phyloP scores from a whole-genome alignment of 2,329 filamentous ascomycete species.

The Scleromitrula shiraiana region DNA sequence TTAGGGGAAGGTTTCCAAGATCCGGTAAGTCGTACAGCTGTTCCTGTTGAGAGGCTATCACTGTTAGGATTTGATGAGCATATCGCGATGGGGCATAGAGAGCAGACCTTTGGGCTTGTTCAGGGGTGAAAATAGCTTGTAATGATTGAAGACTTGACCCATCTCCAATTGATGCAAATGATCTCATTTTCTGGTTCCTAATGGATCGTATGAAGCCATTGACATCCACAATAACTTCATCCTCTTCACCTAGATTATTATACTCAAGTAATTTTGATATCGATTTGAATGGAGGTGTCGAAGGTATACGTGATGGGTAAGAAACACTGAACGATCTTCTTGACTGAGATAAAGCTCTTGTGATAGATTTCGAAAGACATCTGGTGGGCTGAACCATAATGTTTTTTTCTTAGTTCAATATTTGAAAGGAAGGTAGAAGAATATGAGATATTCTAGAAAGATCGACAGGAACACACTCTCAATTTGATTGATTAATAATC shows the following conservation, averaged over 20 bases:
- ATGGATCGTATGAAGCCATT: conserved; percentile 79
- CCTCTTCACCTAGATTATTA: conserved; percentile 30
- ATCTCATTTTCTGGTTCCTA: conserved; percentile 73
- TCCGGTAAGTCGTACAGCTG: conserved; percentile 70
- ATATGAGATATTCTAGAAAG: not conserved
- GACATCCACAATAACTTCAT: conserved; percentile 52
- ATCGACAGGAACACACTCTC: not conserved
- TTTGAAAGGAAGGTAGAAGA: too few relatives aligned
- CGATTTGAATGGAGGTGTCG: conserved; percentile 24
- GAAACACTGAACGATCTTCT: not conserved
- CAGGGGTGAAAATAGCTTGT: conserved; percentile 41
- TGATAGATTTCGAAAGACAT: not conserved
- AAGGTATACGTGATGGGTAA: not conserved
- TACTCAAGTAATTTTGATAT: conserved; percentile 50
- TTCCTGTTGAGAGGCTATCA: conserved; percentile 68
- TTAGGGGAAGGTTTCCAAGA: conserved; percentile 64
- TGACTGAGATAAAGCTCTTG: not conserved
- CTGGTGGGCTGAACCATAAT: not conserved
- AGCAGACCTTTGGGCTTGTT: conserved; percentile 20
- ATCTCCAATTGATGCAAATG: conserved; percentile 81
- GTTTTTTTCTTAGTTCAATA: not conserved
- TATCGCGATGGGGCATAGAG: conserved; percentile 7
- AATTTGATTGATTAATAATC: not conserved
- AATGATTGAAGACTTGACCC: conserved; percentile 72
- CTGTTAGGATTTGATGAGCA: conserved; percentile 1